These are phyloP conservation scores for Pseudozyma pruni DNA, from an alignment of 1,284 basidiomycete species.

Conservation along the genomic window DNA sequence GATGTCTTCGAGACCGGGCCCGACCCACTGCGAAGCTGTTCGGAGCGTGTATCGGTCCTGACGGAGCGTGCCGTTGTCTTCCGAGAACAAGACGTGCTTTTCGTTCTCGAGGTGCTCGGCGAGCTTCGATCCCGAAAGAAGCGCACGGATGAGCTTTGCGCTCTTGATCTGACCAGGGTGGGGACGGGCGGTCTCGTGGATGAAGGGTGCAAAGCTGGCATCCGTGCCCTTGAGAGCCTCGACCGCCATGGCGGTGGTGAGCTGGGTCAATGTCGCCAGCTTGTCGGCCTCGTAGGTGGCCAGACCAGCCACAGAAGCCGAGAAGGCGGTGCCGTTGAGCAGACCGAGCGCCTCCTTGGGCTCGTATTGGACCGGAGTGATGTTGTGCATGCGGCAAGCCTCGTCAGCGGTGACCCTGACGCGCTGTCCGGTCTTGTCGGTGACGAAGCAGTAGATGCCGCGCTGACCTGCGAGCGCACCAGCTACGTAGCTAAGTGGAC, in stretches of 20 bases:
- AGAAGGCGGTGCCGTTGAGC: slow-evolving; percentile 85
- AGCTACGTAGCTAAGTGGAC: slow-evolving; percentile 76
- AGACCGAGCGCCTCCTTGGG: slow-evolving; percentile 77
- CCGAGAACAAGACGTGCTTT: slow-evolving; percentile 74
- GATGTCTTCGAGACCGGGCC: slow-evolving; percentile 85
- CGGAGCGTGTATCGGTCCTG: slow-evolving; percentile 82
- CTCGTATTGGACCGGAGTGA: slow-evolving; percentile 77
- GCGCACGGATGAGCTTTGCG: slow-evolving; percentile 38
- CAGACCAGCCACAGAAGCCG: slow-evolving; percentile 71
- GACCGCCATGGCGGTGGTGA: slow-evolving; percentile 83
- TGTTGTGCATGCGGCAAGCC: slow-evolving; percentile 71
- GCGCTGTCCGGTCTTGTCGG: slow-evolving; percentile 33
- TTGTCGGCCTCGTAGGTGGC: slow-evolving; percentile 78
- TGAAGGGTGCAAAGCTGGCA: slow-evolving; percentile 72
- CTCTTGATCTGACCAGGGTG: slow-evolving; percentile 80
- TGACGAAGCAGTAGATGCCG: slow-evolving; percentile 51
- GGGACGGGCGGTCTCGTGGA: slow-evolving; percentile 80
- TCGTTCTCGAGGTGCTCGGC: slow-evolving; percentile 74
- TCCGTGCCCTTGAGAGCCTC: slow-evolving; percentile 71
- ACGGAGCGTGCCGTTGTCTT: slow-evolving; percentile 77
- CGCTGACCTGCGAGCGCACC: slow-evolving; percentile 55
- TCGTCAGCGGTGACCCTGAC: slow-evolving; percentile 41
- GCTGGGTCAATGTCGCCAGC: slow-evolving; percentile 78
- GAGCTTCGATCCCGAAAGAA: slow-evolving; percentile 77
- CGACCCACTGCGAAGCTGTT: slow-evolving; percentile 74